Base-by-base conservation (phyloP, 2,329 filamentous ascomycete species). In the Colletotrichum somersetense region DNA sequence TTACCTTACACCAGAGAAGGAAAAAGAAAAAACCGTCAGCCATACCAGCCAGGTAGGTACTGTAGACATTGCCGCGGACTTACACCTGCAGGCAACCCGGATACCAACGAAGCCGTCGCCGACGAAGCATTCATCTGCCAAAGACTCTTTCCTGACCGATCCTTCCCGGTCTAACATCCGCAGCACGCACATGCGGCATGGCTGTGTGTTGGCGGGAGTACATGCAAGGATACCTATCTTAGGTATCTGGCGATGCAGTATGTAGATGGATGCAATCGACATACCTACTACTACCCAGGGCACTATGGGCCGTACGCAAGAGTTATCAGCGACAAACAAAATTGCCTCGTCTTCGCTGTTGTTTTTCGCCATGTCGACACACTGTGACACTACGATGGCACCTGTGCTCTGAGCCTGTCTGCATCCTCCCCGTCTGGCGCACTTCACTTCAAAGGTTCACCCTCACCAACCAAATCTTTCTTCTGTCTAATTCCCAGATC, bases 291-390 rank as follows among this genome's bases (percentile, higher is more conserved):
- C 30, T 30, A 30, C 30, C 30, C 30, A 33, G 5, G 42, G 40
- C 16, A 35, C 46, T 14, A 42, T 48, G 23, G 23, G 10, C 58
- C 16, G 26, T 18, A 38, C n/a, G 3, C 33, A 35, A 38, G 35
- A 42, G 20, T 14, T 44, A 35, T 14, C 59, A 20, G 52, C 30
- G 7, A 10, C 7, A 30, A 52, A 46, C 42, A 35, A 12, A 20
- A n/a, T 23, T n/a, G 57, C 30, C 26, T 61, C 57, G 20, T 26
- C 57, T 12, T 62, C 59, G 26, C n/a, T 20, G 59, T 50, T 38
- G 59, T 44, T 50, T 62, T 26, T 33, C 20, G 6, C 5, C 23
- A 62, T 38, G 30, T 44, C 10, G 46, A 10, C 58, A 18, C 23
- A 26, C 58, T 48, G 10, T n/a, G 10, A 23, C 46, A 23, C 10